A percentile compares a stretch with the other conserved stretches of the same genome.
Conservation (phyloP, 2,329 filamentous ascomycete genomes). For the Phaeosphaeriaceae sp. region DNA sequence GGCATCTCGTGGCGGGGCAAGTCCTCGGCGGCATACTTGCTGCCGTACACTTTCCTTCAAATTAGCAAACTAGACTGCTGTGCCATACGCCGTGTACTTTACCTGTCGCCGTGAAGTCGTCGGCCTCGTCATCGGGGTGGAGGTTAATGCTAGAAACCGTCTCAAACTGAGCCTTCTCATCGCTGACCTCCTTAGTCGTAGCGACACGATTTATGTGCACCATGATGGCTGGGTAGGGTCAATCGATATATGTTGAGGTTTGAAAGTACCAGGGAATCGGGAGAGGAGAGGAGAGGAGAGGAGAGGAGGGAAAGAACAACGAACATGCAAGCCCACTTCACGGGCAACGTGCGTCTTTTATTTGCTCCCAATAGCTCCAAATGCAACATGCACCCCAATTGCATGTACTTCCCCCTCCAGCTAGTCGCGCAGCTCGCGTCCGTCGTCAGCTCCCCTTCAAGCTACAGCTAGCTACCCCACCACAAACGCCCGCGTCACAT, state of each 20-base stretch:
- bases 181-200: constrained; percentile 50
- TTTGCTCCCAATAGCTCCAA: not conserved
- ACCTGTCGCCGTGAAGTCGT: constrained; percentile 73
- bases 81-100: no score
- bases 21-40: constrained; percentile 81
- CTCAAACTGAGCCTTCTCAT: constrained; percentile 28
- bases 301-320: constrained; percentile 1
- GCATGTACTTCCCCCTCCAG: not conserved
- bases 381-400: not conserved
- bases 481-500: constrained; percentile 14
- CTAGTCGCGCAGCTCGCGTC: constrained; percentile 1
- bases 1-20: constrained; percentile 88
- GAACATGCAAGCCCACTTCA: constrained; percentile 1
- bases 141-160: constrained; percentile 22
- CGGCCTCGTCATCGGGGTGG: constrained; percentile 47
- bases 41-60: no score
- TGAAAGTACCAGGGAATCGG: not conserved
- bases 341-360: constrained; percentile 6
- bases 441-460: constrained; percentile 4
- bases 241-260: not conserved
- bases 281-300: no score
- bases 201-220: constrained; percentile 59
- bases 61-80: no score
- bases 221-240: constrained; percentile 45
- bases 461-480: constrained; percentile 20